Base-by-base conservation (phyloP, 2,329 filamentous ascomycete genomes). In the Colletotrichum sp. region DNA sequence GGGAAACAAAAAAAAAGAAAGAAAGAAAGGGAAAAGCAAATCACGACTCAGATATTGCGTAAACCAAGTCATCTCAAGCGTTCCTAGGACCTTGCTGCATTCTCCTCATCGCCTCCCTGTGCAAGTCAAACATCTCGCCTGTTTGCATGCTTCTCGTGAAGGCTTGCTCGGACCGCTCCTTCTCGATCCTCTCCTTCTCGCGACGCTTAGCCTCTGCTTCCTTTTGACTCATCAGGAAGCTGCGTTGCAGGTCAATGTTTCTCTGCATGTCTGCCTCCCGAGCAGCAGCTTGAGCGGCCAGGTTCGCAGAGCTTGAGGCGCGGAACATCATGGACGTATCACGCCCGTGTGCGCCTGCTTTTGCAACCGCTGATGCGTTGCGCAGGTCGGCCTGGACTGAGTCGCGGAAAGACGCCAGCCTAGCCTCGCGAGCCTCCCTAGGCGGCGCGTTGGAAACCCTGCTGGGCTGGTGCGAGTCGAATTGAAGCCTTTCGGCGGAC, bases 111-210 rank as follows among this genome's bases (percentile, higher is more conserved):
- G 93, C 94, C 76, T 96, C 93, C 24, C 93, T 89, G 81, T 98
- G 96, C 27, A 92, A 89, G 59, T 94, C 93, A 66, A 94, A 86
- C 86, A 98, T 90, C 76, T 93, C 91, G 0, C 93, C 92, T 18
- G 90, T 91, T 68, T 94, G 88, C 93, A 97, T 97, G 76, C 91
- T 89, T 81, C 93, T 91, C 76, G 95, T 93, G 78, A 95, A 92
- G 47, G 88, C 88, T 64, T 89, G 89, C 16, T 94, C 91, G 8
- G 87, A 86, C 68, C 89, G 86, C 76, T 91, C 88, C 76, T 88
- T 89, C 63, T 89, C 90, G 55, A 86, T 84, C 69, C 88, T 87
- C 77, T 91, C 89, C 78, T 88, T 86, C 80, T 93, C 90, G 66
- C 88, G 87, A 66, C 88, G 87, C 79, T 90, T 87, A 66, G 91